phyloP scores from a whole-genome alignment of 768 basidiomycete species.

The Hygrophoropsis aurantiaca region DNA sequence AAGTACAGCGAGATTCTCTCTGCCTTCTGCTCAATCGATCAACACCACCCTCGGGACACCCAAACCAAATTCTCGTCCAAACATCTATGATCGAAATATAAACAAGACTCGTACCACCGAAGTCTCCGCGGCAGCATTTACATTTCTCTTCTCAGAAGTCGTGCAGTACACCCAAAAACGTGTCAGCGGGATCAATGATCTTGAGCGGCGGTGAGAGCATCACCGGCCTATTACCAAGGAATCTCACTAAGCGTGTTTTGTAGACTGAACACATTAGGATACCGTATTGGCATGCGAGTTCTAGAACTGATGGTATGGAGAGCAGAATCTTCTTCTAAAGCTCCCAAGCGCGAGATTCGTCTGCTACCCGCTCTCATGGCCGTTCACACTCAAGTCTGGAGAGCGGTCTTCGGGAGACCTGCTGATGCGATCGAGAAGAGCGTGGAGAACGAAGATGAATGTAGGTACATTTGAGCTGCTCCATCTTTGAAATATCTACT shows the following conservation, averaged over 20 bases:
- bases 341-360: constrained; percentile 90
- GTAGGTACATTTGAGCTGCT: constrained; percentile 39
- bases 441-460: constrained; percentile 96
- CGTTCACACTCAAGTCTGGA: constrained; percentile 95
- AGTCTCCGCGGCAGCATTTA: constrained; percentile 79
- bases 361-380: constrained; percentile 91
- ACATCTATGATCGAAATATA: constrained; percentile 86
- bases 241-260: constrained; percentile 1
- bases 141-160: constrained; percentile 90
- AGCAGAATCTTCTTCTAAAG: constrained; percentile 72
- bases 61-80: constrained; percentile 50
- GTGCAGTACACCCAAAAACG: constrained; percentile 96
- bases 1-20: constrained; percentile 68
- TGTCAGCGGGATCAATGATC: constrained; percentile 91
- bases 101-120: constrained; percentile 86
- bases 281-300: constrained; percentile 85
- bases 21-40: constrained; percentile 53
- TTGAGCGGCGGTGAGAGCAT: constrained; percentile 78
- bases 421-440: constrained; percentile 96
- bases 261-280: constrained; percentile 90
- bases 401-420: constrained; percentile 87
- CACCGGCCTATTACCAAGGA: background rate
- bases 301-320: constrained; percentile 86
- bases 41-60: constrained; percentile 41
- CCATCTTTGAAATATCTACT: background rate